Conservation (phyloP, 2,329 filamentous ascomycete species). For the Ophiostoma novo-ulmi region DNA sequence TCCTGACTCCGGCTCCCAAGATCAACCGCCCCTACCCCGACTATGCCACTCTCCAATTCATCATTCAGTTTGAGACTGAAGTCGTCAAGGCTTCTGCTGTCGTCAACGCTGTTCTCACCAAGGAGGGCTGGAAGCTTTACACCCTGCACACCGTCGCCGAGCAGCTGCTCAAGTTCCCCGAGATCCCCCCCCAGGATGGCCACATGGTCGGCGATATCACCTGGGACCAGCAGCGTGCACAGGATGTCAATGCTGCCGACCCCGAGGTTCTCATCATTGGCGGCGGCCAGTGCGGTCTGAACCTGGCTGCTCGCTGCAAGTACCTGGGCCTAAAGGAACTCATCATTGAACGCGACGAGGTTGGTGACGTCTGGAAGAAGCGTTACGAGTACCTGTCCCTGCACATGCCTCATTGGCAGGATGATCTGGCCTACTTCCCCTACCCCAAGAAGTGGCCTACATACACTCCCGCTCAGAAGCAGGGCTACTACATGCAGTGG, state of each 20-base stretch:
- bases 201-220: conserved; percentile 35
- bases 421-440: conserved; percentile 42
- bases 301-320: conserved; percentile 33
- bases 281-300: conserved; percentile 35
- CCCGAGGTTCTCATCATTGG: conserved; percentile 30
- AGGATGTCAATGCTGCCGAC: neutral
- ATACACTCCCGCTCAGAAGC: conserved; percentile 43
- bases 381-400: conserved; percentile 36
- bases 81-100: conserved; percentile 23
- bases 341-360: conserved; percentile 40
- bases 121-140: conserved; percentile 35
- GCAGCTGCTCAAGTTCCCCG: conserved; percentile 33
- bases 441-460: conserved; percentile 32
- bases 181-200: conserved; percentile 32
- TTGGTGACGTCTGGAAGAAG: conserved; percentile 47
- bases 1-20: conserved; percentile 29
- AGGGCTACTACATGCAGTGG: conserved; percentile 42
- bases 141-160: conserved; percentile 36
- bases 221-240: conserved; percentile 30
- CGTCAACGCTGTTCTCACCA: conserved; percentile 34
- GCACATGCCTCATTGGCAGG: conserved; percentile 31
- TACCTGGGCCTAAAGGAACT: conserved; percentile 31
- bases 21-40: conserved; percentile 32
- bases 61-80: conserved; percentile 34
- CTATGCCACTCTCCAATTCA: conserved; percentile 32